Evolutionary conservation across 371 early-diverging fungal genomes (phyloP).

Genomic region (Mortierella sp.): DNA sequence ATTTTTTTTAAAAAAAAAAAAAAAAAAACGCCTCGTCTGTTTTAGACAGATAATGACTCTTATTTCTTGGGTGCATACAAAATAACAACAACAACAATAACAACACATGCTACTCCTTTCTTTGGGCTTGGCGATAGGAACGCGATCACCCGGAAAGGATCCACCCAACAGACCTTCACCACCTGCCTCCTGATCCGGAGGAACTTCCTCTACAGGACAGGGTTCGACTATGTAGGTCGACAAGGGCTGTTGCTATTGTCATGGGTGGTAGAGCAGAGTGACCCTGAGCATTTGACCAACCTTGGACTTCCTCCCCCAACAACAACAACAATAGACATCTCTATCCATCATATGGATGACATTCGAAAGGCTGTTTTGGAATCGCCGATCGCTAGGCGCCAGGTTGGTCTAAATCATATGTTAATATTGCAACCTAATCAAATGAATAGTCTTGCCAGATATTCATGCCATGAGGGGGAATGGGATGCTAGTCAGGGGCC

Average conservation of each 20-base stretch:
- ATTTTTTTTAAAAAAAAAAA: too few species aligned
- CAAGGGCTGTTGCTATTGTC: not conserved
- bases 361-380: conserved; percentile 25
- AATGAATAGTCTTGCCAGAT: conserved; percentile 9
- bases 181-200: conserved; percentile 37
- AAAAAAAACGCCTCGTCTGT: too few species aligned
- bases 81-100: too few species aligned
- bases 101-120: too few species aligned
- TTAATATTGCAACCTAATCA: too few species aligned
- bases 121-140: not conserved
- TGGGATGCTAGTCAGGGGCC: too few species aligned
- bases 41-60: too few species aligned
- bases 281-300: too few species aligned
- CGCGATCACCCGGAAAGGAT: conserved; percentile 27
- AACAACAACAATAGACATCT: conserved; percentile 17
- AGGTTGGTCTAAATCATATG: conserved; percentile 18
- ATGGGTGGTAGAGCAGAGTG: too few species aligned
- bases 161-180: conserved; percentile 37
- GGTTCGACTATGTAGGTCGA: conserved; percentile 22
- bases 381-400: conserved; percentile 1
- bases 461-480: too few species aligned
- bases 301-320: too few species aligned
- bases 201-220: conserved; percentile 28
- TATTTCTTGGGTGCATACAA: too few species aligned
- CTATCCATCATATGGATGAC: conserved; percentile 24